Base-by-base conservation (phyloP, 2,329 filamentous ascomycete genomes). In the Diaporthe citrichinensis region DNA sequence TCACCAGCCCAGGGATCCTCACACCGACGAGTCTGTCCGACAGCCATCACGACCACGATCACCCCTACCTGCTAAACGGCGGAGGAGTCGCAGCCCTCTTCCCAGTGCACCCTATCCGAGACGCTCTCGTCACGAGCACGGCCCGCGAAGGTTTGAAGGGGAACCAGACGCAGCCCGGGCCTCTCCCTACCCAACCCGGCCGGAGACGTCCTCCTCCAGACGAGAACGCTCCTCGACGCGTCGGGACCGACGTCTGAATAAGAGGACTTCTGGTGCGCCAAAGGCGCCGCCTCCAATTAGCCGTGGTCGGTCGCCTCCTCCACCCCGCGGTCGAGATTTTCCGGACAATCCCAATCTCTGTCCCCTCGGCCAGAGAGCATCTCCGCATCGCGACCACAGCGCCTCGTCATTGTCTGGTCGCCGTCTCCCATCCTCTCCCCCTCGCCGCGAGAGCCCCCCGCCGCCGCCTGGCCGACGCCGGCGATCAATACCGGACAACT, bases 221-320 rank as follows among this genome's bases (percentile, higher is more conserved):
- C 78, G 78, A 71, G 76, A 79, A 46, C 78, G 76, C 9, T 81
- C 80, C 25, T 79, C 80, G 23, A 78, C 76, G 10, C 74, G 78
- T 36, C 78, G 78, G 69, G 82, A 83, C 58, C 78, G 72, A 57
- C 78, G 76, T 41, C 73, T 77, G 0, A 80, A 77, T 71, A 77
- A 76, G 44, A 80, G 79, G 53, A 79, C 77, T 68, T 34, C 78
- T 20, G 78, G 73, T 53, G 78, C 78, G n/a, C 74, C 68, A 28
- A 77, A 73, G 46, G 77, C 78, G 17, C 74, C 71, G 20, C 79
- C 73, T 59, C 77, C 73, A 41, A 67, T 73, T 20, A 78, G 75
- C 65, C 79, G 79, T 67, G 78, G 76, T 49, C 80, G 80, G 36
- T 83, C 82, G 25, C 80, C 78, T 7, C 82, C 82, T 28, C 79